Evolutionary conservation across 2,329 filamentous ascomycete genomes (phyloP), one percentile per base, ranked within the genome.

Genomic region (Dactylonectria macrodidyma): DNA sequence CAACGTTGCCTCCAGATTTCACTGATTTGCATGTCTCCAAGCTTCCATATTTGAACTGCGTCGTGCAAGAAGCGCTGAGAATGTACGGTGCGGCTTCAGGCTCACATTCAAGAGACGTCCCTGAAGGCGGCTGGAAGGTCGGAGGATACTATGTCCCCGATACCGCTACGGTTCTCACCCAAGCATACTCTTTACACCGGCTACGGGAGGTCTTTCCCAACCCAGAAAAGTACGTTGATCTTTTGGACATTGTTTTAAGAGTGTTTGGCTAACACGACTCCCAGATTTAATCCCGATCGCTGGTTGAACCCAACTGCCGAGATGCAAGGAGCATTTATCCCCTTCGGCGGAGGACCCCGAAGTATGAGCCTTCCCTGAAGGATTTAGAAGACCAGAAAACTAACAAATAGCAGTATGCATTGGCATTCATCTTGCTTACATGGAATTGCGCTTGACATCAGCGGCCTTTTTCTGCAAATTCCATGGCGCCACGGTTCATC

Each of bases 71-170:
- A 1, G 24, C 66, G 1, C 47, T 70, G 9, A 66, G 68, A 16
- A 5, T 70, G 38, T 69, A 66, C 12, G 66, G 62, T 1, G 54
- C 68, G 14, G 66, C 48, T 16, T 62, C 62, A 2, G 62, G 62
- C 1, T 56, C 58, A 16, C 59, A 62, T 3, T 54, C 55, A 4
- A 48, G 66, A n/a, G 58, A 62, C 6, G 54, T 69, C 3, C 62
- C 62, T 2, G 14, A 26, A 3, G 58, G 55, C 1, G 62, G 66
- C 1, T 62, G 58, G 48, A 16, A 50, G 10, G 11, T 55, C 5
- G 46, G 26, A 36, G 66, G 62, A 9, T 60, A 62, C 19, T 19
- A 52, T 6, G 41, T 69, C 8, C 68, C 66, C 0, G 46, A 59
- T 36, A 59, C 57, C n/a, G 46, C 46, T 3, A 59, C 57, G 11